A percentile compares a stretch with the other conserved stretches of the same genome.
Conservation (phyloP, 768 basidiomycete species). For the Gautieria morchelliformis region DNA sequence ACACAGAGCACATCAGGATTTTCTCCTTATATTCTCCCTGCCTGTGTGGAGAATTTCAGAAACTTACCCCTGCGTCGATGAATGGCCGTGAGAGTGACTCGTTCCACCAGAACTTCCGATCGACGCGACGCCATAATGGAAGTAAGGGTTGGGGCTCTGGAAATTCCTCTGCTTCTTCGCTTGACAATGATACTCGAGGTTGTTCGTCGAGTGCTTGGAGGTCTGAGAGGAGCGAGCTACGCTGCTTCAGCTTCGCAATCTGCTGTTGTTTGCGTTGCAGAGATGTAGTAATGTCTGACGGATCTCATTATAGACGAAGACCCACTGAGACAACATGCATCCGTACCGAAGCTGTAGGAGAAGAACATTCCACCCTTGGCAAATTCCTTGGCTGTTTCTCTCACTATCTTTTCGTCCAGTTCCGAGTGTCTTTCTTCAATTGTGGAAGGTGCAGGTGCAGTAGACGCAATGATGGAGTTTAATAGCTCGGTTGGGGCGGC, state of each 20-base stretch:
- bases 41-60: neutral
- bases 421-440: constrained; percentile 62
- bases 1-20: neutral
- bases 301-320: neutral
- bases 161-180: constrained; percentile 38
- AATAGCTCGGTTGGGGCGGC: constrained; percentile 46
- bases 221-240: constrained; percentile 50
- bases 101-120: constrained; percentile 95
- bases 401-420: constrained; percentile 74
- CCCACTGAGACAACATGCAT: constrained; percentile 2
- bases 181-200: constrained; percentile 15
- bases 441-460: constrained; percentile 53
- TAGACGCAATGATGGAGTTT: constrained; percentile 45
- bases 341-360: constrained; percentile 71
- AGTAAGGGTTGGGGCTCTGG: constrained; percentile 68
- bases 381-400: constrained; percentile 69
- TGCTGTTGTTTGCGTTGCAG: constrained; percentile 72
- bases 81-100: constrained; percentile 79
- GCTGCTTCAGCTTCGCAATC: constrained; percentile 43
- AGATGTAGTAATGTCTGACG: constrained; percentile 70
- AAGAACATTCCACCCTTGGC: constrained; percentile 87
- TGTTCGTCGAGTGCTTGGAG: constrained; percentile 40
- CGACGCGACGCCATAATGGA: constrained; percentile 87
- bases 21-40: neutral
- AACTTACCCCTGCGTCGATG: constrained; percentile 71